Evolutionary conservation across 768 basidiomycete species (phyloP), one percentile per base, ranked within the genome.

Genomic region (Kwoniella botswanensis): DNA sequence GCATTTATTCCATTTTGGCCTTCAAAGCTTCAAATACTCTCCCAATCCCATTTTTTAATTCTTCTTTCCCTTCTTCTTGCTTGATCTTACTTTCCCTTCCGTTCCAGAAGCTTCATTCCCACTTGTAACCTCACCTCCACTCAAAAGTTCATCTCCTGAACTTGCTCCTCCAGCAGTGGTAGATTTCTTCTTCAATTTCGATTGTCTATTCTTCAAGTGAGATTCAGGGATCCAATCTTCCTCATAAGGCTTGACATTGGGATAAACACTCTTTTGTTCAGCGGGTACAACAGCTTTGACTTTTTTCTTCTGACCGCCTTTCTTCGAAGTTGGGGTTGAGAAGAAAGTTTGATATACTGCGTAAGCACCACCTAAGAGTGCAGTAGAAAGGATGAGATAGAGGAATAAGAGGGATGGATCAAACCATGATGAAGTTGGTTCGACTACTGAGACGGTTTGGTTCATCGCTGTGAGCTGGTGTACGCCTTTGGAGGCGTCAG

Each of bases 151-250:
- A 60, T 76, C 79, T 3, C 72, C 77, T 15, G 67, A 76, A 13
- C 70, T 66, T 35, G 72, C 71, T 6, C 56, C 74, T 9, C 72
- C 76, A 22, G 68, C 75, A 1, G 41, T 62, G 10, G 22, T 43
- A 11, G 69, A 67, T 59, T 71, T 76, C 65, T 75, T 76, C 65
- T 75, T 75, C 42, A 73, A 52, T 67, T 78, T 79, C 50, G 63
- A 68, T 41, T 56, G 26, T 57, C 68, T 69, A 55, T 65, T 75
- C 67, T 76, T 83, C 46, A 82, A 52, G 64, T 83, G 83, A 21
- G 80, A 78, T 21, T 74, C 80, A 10, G 84, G 84, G 67, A 85
- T 84, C 84, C 83, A 85, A 52, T 84, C 83, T 71, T 84, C 83
- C 63, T 84, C 83, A 64, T 82, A 83, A 17, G 83, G 81, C 71